Conservation (phyloP, 768 basidiomycete species). For the Xanthoconium stramineum region DNA sequence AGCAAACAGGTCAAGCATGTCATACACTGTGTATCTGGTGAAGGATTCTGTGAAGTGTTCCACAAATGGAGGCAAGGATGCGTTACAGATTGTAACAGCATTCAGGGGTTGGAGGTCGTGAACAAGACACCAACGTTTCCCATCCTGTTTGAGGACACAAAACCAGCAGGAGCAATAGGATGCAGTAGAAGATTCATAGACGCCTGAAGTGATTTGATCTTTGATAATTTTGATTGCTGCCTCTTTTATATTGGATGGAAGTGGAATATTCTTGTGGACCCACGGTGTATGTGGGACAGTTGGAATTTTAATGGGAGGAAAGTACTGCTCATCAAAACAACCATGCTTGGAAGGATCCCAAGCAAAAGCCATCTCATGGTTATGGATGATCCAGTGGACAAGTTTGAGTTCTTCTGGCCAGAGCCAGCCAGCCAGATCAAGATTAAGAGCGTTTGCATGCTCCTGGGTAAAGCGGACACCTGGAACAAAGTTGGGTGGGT, state of each 20-base stretch:
- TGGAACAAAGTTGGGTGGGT: too few relatives aligned
- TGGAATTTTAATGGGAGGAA: not conserved
- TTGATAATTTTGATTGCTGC: too few relatives aligned
- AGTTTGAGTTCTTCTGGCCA: too few relatives aligned
- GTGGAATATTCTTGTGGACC: not conserved
- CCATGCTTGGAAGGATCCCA: not conserved
- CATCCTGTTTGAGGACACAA: constrained; percentile 1
- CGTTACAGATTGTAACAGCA: not conserved
- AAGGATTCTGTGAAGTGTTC: not conserved
- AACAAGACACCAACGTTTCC: not conserved
- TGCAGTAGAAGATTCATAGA: constrained; percentile 38
- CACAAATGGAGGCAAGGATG: not conserved
- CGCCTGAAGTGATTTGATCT: constrained; percentile 34
- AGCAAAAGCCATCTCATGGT: not conserved
- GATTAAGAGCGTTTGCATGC: too few relatives aligned
- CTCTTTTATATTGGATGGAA: constrained; percentile 13
- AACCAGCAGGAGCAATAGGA: constrained; percentile 2
- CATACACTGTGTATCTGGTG: not conserved
- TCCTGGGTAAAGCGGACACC: too few relatives aligned
- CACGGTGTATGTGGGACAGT: not conserved
- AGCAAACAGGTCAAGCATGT: constrained; percentile 7
- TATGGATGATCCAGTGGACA: too few relatives aligned
- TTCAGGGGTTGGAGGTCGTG: too few relatives aligned
- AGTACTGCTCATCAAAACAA: not conserved
- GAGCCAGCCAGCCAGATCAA: too few relatives aligned